A percentile compares a stretch with the other conserved stretches of the same genome.
phyloP scores from a whole-genome alignment of 1,284 basidiomycete species.

The Meripilus lineatus region DNA sequence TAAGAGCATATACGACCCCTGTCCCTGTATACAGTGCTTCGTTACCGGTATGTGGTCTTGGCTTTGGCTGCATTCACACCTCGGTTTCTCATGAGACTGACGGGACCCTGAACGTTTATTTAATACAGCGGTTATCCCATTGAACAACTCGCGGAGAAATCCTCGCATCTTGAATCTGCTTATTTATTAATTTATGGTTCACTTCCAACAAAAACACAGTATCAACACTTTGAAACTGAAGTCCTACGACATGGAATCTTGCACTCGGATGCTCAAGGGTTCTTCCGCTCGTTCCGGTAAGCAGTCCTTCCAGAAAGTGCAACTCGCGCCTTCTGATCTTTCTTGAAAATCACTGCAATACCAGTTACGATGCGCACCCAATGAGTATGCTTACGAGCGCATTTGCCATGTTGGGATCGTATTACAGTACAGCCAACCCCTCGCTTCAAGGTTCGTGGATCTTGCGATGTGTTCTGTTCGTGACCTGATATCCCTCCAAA shows the following conservation, averaged over 20 bases:
- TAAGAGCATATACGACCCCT: too few species aligned
- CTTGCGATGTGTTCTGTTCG: neutral
- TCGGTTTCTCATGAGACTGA: too few species aligned
- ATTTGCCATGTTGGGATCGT: conserved; percentile 82
- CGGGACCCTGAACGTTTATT: too few species aligned
- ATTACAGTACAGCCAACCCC: conserved; percentile 78
- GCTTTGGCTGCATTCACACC: neutral
- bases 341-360: neutral
- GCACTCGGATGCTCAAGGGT: conserved; percentile 75
- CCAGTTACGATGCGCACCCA: conserved; percentile 81
- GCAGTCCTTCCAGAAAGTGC: too few species aligned
- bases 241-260: conserved; percentile 74
- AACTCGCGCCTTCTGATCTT: too few species aligned
- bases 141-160: conserved; percentile 78
- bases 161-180: conserved; percentile 75
- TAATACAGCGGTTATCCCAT: conserved; percentile 80
- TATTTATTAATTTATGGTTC: conserved; percentile 86
- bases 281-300: conserved; percentile 76
- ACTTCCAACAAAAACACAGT: conserved; percentile 66
- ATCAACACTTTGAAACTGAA: conserved; percentile 61
- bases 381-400: conserved; percentile 86
- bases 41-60: conserved; percentile 68
- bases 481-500: neutral
- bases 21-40: conserved; percentile 51
- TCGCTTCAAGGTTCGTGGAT: conserved; percentile 57